Evolutionary conservation across 495 filamentous ascomycete species (phyloP).

Genomic region (Xylaria acuta): DNA sequence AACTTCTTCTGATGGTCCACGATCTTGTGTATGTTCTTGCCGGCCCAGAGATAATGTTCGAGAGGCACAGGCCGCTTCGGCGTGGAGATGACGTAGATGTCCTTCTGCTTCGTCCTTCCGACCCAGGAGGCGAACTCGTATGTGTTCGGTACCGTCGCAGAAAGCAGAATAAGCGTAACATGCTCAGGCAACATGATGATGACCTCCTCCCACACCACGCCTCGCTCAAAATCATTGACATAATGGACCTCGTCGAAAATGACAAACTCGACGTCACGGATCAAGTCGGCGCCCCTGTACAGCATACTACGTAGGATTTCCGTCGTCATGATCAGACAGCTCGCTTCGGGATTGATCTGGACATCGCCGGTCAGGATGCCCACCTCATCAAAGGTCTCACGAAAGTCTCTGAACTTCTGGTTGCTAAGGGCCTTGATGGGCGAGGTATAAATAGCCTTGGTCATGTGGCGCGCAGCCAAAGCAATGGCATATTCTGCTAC

Average conservation of each 20-base stretch:
- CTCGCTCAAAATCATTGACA: constrained; percentile 95
- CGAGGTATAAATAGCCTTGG: constrained; percentile 98
- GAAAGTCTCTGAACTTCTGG: constrained; percentile 97
- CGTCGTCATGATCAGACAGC: constrained; percentile 98
- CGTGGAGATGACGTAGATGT: constrained; percentile 98
- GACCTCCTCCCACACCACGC: constrained; percentile 99
- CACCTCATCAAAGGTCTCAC: constrained; percentile 87
- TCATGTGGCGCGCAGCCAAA: constrained; percentile 95
- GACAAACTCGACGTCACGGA: constrained; percentile 97
- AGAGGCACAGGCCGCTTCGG: constrained; percentile 92
- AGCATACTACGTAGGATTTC: constrained; percentile 98
- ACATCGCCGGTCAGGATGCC: constrained; percentile 97
- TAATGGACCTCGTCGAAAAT: constrained; percentile 99
- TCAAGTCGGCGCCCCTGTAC: constrained; percentile 93
- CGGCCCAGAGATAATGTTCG: constrained; percentile 95
- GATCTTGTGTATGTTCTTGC: constrained; percentile 91
- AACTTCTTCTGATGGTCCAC: constrained; percentile 92
- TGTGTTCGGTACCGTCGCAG: constrained; percentile 96
- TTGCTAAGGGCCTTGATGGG: constrained; percentile 99
- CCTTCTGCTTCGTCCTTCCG: constrained; percentile 95
- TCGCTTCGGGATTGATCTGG: constrained; percentile 96
- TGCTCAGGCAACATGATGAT: constrained; percentile 99
- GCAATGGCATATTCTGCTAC: constrained; percentile 98
- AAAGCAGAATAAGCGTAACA: constrained; percentile 92
- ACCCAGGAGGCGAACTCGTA: constrained; percentile 99